A percentile compares a stretch with the other conserved stretches of the same genome.
Conservation (phyloP, 306 rosid species). For the Glycine tomentella region DNA sequence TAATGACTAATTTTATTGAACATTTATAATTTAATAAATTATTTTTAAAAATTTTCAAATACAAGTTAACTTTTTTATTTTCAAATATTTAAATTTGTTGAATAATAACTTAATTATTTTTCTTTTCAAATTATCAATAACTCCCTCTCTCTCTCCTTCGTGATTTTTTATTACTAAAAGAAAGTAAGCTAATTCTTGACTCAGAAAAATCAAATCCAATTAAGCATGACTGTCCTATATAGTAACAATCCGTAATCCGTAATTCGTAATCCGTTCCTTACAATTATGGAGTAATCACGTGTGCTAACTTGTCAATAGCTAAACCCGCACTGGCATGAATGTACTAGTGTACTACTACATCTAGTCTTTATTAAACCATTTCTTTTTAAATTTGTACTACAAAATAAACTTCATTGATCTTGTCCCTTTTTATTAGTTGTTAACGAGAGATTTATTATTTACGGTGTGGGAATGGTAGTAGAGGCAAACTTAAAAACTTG, state of each 20-base stretch:
- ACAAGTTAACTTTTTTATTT: too few species aligned
- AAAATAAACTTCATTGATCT: background rate
- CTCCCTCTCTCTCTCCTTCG: too few species aligned
- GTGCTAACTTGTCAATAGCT: constrained; percentile 7
- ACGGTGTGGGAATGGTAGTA: background rate
- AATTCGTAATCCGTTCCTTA: background rate
- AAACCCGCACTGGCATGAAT: constrained; percentile 8
- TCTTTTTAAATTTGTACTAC: background rate
- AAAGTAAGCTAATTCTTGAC: too few species aligned
- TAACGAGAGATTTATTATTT: background rate
- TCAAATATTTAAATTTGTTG: too few species aligned
- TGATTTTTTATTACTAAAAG: too few species aligned
- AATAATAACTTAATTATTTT: too few species aligned
- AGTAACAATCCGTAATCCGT: background rate
- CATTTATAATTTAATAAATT: too few species aligned
- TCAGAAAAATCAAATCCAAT: background rate
- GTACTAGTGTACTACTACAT: background rate
- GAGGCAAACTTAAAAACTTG: constrained; percentile 37
- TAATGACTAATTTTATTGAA: too few species aligned
- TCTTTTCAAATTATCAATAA: too few species aligned
- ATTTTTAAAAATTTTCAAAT: too few species aligned
- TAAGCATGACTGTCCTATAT: background rate
- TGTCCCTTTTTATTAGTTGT: background rate
- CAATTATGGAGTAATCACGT: constrained; percentile 21
- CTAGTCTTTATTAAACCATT: background rate